A percentile compares a stretch with the other conserved stretches of the same genome.
These are phyloP conservation scores for Phytophthora boehmeriae DNA, from an alignment of 352 stramenopile genomes.

Conservation along the genomic window DNA sequence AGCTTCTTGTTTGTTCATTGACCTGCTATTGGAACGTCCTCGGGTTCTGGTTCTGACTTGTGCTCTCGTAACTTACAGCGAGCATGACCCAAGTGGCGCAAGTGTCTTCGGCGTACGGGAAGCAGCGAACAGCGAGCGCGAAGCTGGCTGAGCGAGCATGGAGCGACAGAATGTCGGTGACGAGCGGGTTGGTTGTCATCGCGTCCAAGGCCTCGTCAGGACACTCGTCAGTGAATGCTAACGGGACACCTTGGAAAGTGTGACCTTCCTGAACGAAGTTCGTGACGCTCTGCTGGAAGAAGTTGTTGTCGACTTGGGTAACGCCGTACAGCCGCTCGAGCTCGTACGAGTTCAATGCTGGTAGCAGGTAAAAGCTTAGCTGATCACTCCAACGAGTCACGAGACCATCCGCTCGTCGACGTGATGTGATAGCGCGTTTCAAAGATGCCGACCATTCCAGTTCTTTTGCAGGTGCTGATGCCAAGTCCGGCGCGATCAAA, in stretches of 20 bases:
- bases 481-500: conserved; percentile 39
- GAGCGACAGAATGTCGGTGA: conserved; percentile 62
- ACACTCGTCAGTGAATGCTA: conserved; percentile 50
- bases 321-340: conserved; percentile 76
- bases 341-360: conserved; percentile 89
- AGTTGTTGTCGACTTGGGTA: conserved; percentile 69
- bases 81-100: conserved; percentile 87
- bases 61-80: conserved; percentile 66
- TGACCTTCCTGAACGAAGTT: conserved; percentile 76
- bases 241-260: conserved; percentile 89
- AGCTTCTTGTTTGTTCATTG: not conserved
- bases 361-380: conserved; percentile 79
- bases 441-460: conserved; percentile 53
- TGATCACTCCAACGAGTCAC: conserved; percentile 77
- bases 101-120: conserved; percentile 77
- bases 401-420: conserved; percentile 51
- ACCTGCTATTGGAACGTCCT: not conserved
- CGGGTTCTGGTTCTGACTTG: conserved; percentile 18
- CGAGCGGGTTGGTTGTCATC: conserved; percentile 56
- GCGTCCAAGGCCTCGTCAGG: conserved; percentile 43
- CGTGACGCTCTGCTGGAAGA: conserved; percentile 87
- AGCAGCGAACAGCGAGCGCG: conserved; percentile 74
- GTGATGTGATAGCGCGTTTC: conserved; percentile 42
- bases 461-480: conserved; percentile 42
- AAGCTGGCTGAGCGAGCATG: conserved; percentile 68